Percentiles rank a stretch among this genome's conserved stretches.
phyloP scores from a whole-genome alignment of 192 early-diverging fungal genomes.

The Chytriomyces confervae region DNA sequence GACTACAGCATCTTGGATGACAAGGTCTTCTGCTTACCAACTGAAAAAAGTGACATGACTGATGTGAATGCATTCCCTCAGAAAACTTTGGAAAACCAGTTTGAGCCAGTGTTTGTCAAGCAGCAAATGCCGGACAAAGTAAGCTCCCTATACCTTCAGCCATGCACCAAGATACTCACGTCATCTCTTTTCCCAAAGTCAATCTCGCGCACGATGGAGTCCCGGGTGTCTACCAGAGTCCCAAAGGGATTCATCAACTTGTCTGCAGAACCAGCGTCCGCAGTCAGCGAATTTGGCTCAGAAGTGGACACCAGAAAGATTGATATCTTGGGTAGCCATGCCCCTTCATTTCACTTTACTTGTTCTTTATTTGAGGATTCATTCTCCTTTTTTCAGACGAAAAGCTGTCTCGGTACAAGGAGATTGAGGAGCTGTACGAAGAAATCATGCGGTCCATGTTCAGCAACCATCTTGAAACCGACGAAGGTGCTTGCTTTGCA shows the following conservation, averaged over 20 bases:
- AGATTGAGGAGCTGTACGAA: slow-evolving; percentile 63
- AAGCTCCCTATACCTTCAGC: neutral
- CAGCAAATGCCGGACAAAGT: slow-evolving; percentile 21
- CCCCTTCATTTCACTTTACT: neutral
- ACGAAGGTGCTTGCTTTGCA: slow-evolving; percentile 41
- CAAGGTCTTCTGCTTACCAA: slow-evolving; percentile 10
- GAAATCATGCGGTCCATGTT: slow-evolving; percentile 61
- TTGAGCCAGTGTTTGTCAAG: neutral
- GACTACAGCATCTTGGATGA: slow-evolving; percentile 40
- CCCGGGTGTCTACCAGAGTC: slow-evolving; percentile 43
- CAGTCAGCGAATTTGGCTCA: slow-evolving; percentile 45
- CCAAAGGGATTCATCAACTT: slow-evolving; percentile 58
- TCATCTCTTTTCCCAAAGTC: neutral
- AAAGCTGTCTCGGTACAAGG: slow-evolving; percentile 58
- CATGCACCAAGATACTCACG: slow-evolving; percentile 1
- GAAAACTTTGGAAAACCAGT: neutral
- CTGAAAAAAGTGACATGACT: too few species aligned
- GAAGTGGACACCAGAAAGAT: slow-evolving; percentile 41
- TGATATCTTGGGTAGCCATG: slow-evolving; percentile 36
- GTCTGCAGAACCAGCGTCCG: slow-evolving; percentile 49
- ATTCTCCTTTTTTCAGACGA: slow-evolving; percentile 43
- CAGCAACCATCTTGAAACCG: slow-evolving; percentile 50
- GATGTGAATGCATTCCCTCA: too few species aligned
- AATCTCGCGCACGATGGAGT: slow-evolving; percentile 41
- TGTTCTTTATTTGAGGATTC: neutral